Conservation (phyloP, 176 grass and related monocot species). For the Lolium rigidum region DNA sequence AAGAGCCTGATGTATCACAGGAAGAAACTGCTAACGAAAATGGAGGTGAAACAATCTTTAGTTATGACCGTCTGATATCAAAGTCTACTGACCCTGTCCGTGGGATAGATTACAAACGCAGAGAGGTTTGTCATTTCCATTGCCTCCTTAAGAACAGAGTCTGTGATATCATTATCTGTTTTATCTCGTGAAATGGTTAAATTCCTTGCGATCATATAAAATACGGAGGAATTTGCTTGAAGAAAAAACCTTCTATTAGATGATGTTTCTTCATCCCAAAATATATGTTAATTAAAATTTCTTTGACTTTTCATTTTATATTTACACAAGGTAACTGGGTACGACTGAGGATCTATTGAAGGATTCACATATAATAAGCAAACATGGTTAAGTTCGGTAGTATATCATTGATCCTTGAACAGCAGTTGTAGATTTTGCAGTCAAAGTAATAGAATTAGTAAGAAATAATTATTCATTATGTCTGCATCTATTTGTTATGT, state of each 20-base stretch:
- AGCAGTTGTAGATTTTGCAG: background rate
- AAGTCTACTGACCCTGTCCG: conserved; percentile 77
- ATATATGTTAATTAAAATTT: conserved; percentile 10
- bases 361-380: background rate
- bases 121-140: conserved; percentile 74
- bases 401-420: background rate
- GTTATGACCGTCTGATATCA: conserved; percentile 83
- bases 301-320: conserved; percentile 7
- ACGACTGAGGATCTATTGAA: background rate
- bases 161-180: background rate
- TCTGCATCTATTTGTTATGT: conserved; percentile 13
- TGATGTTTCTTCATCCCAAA: conserved; percentile 12
- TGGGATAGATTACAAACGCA: conserved; percentile 85
- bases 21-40: conserved; percentile 71
- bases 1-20: conserved; percentile 57
- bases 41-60: conserved; percentile 72
- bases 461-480: background rate
- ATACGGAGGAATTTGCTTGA: background rate
- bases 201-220: background rate
- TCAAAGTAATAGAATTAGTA: background rate
- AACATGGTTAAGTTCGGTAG: background rate
- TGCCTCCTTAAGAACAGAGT: conserved; percentile 11
- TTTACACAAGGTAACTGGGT: conserved; percentile 18
- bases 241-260: background rate
- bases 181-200: conserved; percentile 9